Conservation (phyloP, 2,329 filamentous ascomycete species). For the Byssothecium circinans region DNA sequence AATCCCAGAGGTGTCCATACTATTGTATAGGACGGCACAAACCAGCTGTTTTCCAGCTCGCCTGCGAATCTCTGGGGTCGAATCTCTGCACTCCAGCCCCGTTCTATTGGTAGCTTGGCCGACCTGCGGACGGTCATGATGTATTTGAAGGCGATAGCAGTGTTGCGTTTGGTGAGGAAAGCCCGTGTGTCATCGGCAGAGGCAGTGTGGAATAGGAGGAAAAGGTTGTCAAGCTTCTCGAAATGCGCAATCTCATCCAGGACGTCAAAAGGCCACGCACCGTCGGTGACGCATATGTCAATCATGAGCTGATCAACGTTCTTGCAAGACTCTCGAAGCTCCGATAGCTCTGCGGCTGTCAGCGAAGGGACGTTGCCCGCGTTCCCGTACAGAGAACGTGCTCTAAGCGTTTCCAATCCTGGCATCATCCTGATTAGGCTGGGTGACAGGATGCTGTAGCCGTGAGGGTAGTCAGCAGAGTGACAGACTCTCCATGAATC, state of each 20-base stretch:
- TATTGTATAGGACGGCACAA: not conserved
- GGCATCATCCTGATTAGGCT: too few species aligned
- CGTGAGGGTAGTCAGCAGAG: too few species aligned
- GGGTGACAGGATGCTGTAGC: too few species aligned
- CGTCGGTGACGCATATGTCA: not conserved
- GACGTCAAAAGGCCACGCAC: not conserved
- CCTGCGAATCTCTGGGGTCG: too few species aligned
- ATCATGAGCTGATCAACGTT: not conserved
- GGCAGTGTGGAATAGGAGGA: not conserved
- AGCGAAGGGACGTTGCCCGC: too few species aligned
- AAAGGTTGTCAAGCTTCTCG: not conserved
- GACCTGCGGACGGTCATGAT: not conserved
- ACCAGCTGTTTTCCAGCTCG: too few species aligned
- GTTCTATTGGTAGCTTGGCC: not conserved
- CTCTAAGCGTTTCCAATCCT: too few species aligned
- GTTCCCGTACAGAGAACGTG: too few species aligned
- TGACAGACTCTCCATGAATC: too few species aligned
- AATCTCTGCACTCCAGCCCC: not conserved
- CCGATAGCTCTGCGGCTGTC: not conserved
- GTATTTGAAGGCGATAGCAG: not conserved
- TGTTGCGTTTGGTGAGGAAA: not conserved
- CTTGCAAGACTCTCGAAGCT: slow-evolving; percentile 2
- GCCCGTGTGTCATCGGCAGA: not conserved
- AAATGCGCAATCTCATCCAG: slow-evolving; percentile 4
- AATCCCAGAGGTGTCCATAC: not conserved